These are phyloP conservation scores for Fonsecaea erecta DNA, from an alignment of 2,329 filamentous ascomycete genomes.

Conservation along the genomic window DNA sequence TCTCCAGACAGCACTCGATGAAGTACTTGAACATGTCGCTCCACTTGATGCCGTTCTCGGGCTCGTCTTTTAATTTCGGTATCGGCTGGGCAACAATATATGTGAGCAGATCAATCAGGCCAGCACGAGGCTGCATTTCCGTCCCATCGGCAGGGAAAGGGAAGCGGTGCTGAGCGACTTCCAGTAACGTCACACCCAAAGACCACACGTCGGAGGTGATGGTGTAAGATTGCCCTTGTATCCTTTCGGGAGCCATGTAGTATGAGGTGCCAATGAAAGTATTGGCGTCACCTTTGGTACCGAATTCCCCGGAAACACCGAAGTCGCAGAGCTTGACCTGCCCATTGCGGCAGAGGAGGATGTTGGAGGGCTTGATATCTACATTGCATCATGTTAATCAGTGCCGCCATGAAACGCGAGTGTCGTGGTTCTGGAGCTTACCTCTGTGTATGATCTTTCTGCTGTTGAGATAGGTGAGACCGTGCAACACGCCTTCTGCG, in stretches of 20 bases:
- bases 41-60: slow-evolving; percentile 87
- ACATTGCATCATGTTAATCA: slow-evolving; percentile 29
- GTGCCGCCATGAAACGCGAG: not conserved
- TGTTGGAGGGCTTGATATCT: slow-evolving; percentile 98
- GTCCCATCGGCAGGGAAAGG: slow-evolving; percentile 97
- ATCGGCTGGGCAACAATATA: slow-evolving; percentile 97
- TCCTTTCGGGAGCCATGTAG: slow-evolving; percentile 98
- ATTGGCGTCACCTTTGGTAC: slow-evolving; percentile 97
- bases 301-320: slow-evolving; percentile 95
- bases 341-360: slow-evolving; percentile 86
- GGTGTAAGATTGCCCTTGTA: slow-evolving; percentile 96
- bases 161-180: slow-evolving; percentile 98
- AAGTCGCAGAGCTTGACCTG: slow-evolving; percentile 99
- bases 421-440: slow-evolving; percentile 38
- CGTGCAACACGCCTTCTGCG: slow-evolving; percentile 90
- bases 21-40: slow-evolving; percentile 99
- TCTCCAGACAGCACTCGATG: slow-evolving; percentile 97
- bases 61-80: slow-evolving; percentile 93
- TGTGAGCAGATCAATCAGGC: slow-evolving; percentile 90
- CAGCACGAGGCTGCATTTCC: slow-evolving; percentile 90
- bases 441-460: slow-evolving; percentile 94
- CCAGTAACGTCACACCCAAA: slow-evolving; percentile 92
- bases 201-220: slow-evolving; percentile 99
- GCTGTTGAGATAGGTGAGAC: slow-evolving; percentile 90
- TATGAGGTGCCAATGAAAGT: slow-evolving; percentile 99